Base-by-base conservation (phyloP, 1,284 basidiomycete species). In the Abortiporus biennis region DNA sequence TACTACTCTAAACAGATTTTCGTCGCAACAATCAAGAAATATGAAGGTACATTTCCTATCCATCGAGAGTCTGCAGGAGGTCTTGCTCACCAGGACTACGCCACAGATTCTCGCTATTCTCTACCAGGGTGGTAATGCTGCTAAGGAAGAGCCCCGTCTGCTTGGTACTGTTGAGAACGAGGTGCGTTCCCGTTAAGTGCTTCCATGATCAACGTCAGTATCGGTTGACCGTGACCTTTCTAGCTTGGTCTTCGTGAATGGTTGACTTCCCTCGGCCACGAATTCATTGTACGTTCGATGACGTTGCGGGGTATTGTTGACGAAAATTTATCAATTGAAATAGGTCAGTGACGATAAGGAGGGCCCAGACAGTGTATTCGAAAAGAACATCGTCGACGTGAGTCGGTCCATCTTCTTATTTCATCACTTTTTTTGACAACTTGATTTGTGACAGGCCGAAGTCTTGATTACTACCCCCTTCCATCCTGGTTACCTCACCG, bases 101-200 rank as follows among this genome's bases (percentile, higher is more conserved):
- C 6, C 16, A 9, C 20, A 40, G 29, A 29, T 40, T 31, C 74
- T 92, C 44, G 83, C 85, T 54, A 79, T 92, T 54, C 78, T 92
- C 43, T 86, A 88, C 68, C 69, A 76, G 50, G 84, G 85, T 57
- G 74, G 70, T 52, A 54, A 76, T 48, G 79, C 85, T 48, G 90
- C 92, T 44, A 52, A 71, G 51, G 71, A 87, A 52, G 85, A 94
- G 64, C 76, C 86, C 38, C 78, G 85, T 59, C 80, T 95, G 22
- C 74, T 93, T 35, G 92, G 92, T 43, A 92, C 92, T 11, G 74
- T 80, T 46, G 88, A 96, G 67, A 95, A 95, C 70, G 74, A 78
- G 67, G 81, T 79, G 25, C 6, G 47, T 38, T 13, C 27, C 9
- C 9, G 27, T 27, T 8, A 9, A 37, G 2, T 22, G 1, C 3